These are phyloP conservation scores for Byssothecium circinans DNA, from an alignment of 2,329 filamentous ascomycete species.

Conservation along the genomic window DNA sequence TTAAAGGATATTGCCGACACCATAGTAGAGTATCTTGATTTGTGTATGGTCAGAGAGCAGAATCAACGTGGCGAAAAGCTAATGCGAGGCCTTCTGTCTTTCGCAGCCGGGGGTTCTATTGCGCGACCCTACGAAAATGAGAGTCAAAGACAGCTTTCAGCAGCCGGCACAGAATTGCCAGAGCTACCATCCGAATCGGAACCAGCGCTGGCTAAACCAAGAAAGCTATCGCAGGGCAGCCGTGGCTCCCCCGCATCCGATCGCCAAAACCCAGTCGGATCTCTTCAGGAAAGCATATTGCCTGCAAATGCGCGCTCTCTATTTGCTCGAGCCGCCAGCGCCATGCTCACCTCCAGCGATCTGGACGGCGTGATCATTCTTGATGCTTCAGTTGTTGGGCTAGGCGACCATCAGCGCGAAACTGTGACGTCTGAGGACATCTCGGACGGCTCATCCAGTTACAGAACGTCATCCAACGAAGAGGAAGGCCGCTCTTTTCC, in stretches of 20 bases:
- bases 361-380: slow-evolving; percentile 40
- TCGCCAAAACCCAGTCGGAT: slow-evolving; percentile 17
- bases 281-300: slow-evolving; percentile 33
- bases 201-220: not conserved
- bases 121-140: slow-evolving; percentile 17
- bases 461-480: slow-evolving; percentile 21
- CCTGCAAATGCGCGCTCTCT: slow-evolving; percentile 32
- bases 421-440: slow-evolving; percentile 6
- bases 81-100: slow-evolving; percentile 35
- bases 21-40: slow-evolving; percentile 29
- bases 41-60: slow-evolving; percentile 28
- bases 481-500: slow-evolving; percentile 10
- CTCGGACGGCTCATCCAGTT: slow-evolving; percentile 13
- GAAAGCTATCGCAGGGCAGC: slow-evolving; percentile 1
- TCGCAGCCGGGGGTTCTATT: slow-evolving; percentile 31
- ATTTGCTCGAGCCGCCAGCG: slow-evolving; percentile 38
- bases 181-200: slow-evolving; percentile 1
- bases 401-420: slow-evolving; percentile 14
- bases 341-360: slow-evolving; percentile 36
- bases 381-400: slow-evolving; percentile 35
- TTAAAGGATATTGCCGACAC: slow-evolving; percentile 31
- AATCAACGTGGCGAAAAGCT: slow-evolving; percentile 32
- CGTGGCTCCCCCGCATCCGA: slow-evolving; percentile 1
- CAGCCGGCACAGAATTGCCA: not conserved
- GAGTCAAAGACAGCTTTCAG: not conserved